A percentile compares a stretch with the other conserved stretches of the same genome.
phyloP scores from a whole-genome alignment of 805 yeast species.

The Zygosaccharomyces bailii region DNA sequence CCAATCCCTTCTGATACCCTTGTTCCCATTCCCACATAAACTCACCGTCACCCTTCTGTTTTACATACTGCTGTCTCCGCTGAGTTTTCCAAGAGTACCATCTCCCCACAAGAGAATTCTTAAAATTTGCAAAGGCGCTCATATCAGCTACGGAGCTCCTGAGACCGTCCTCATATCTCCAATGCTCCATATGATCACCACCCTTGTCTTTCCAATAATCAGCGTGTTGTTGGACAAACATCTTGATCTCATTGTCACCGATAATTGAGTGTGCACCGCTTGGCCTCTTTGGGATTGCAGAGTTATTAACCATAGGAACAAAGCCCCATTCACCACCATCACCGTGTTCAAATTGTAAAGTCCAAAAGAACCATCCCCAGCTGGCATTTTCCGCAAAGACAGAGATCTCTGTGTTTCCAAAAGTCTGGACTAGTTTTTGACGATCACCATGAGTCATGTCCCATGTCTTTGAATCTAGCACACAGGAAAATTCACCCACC shows the following conservation, averaged over 20 bases:
- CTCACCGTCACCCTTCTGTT: conserved; percentile 50
- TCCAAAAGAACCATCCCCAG: conserved; percentile 86
- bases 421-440: conserved; percentile 53
- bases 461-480: conserved; percentile 77
- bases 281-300: conserved; percentile 46
- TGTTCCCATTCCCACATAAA: conserved; percentile 87
- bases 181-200: conserved; percentile 65
- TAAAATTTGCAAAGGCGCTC: conserved; percentile 59
- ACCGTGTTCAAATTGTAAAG: conserved; percentile 79
- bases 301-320: conserved; percentile 65
- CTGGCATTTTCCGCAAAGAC: conserved; percentile 51
- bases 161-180: conserved; percentile 79
- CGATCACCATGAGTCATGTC: conserved; percentile 46
- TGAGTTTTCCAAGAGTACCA: conserved; percentile 61
- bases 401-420: conserved; percentile 54
- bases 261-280: conserved; percentile 17
- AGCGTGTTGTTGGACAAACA: conserved; percentile 43
- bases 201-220: conserved; percentile 68
- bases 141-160: conserved; percentile 72
- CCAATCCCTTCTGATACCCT: conserved; percentile 67
- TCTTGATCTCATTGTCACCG: conserved; percentile 35
- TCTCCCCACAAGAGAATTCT: conserved; percentile 74
- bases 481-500: conserved; percentile 91
- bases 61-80: conserved; percentile 60
- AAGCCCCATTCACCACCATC: conserved; percentile 98